phyloP scores from a whole-genome alignment of 305 asterid species.

The Salvia sclarea region DNA sequence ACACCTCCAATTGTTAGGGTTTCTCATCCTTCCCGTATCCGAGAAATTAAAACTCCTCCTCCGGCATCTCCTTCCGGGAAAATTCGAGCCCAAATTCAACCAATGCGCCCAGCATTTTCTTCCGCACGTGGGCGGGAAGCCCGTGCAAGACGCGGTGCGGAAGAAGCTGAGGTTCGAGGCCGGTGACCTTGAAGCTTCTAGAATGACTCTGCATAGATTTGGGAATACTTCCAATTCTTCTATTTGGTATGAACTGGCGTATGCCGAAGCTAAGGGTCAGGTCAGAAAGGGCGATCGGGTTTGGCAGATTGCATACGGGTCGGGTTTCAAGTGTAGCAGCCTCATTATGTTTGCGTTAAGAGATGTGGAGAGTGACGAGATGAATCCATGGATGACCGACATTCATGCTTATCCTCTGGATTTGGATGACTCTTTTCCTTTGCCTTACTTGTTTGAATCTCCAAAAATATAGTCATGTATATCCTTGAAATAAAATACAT shows the following conservation, averaged over 20 bases:
- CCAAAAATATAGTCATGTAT: no score
- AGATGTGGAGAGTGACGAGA: conserved; percentile 23
- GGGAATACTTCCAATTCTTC: conserved; percentile 46
- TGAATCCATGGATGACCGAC: conserved; percentile 42
- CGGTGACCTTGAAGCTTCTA: conserved; percentile 40
- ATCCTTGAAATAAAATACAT: no score
- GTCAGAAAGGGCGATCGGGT: conserved; percentile 33
- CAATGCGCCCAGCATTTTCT: conserved; percentile 35
- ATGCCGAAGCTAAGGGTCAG: conserved; percentile 41
- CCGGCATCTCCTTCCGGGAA: neutral
- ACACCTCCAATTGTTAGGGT: conserved; percentile 27
- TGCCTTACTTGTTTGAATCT: conserved; percentile 5
- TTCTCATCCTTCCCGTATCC: conserved; percentile 36
- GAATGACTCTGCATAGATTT: conserved; percentile 43
- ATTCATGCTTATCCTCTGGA: conserved; percentile 33
- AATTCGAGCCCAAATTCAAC: conserved; percentile 23
- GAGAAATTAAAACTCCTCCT: conserved; percentile 17
- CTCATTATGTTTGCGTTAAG: conserved; percentile 34
- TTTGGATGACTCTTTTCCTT: neutral
- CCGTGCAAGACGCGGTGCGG: conserved; percentile 35
- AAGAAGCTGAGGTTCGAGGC: conserved; percentile 34
- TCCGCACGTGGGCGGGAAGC: conserved; percentile 40
- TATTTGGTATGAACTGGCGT: conserved; percentile 41
- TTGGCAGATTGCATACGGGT: conserved; percentile 44
- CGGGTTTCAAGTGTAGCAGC: conserved; percentile 47